Evolutionary conservation across 345 rosid genomes (phyloP), one percentile per base, ranked within the genome.

Genomic region (Acer yangbiense): DNA sequence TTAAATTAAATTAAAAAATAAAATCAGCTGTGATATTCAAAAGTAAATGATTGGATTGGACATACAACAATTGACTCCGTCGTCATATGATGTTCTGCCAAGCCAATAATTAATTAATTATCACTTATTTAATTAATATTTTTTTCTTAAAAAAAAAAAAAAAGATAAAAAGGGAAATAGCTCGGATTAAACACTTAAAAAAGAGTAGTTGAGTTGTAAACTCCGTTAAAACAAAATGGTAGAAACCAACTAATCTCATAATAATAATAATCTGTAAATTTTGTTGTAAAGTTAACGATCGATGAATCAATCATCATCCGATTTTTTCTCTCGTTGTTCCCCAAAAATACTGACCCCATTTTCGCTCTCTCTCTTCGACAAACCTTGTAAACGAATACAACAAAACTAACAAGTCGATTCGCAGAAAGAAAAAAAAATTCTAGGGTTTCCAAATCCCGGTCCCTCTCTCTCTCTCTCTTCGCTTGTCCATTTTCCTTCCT

Each of bases 401-500:
- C 18, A 12, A 48, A 11, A 23, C 2, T 3, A 6, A 18, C 14
- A 7, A 65, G n/a, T 25, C 13, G 7, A 75, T 48, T 29, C 57
- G 39, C 41, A 14, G 62, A n/a, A 55, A 13, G 35, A 41, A 9
- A 21, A 74, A 68, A 18, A 29, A 2, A 29, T 29, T 67, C 43
- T 71, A 74, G 85, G 87, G 83, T 80, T 84, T 81, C 83, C 13
- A 68, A 44, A 23, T 72, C 44, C 68, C 46, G 14, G 61, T 52
- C 46, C 52, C 70, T 75, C 70, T 46, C 65, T 64, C 70, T 46
- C 65, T 64, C 44, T 71, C 16, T 17, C 20, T 25, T n/a, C 23
- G 43, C 29, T n/a, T 9, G 39, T 81, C 18, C 65, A 74, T 69
- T 81, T 43, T 79, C 76, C 77, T 79, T 79, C 79, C 84, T 81